Evolutionary conservation across 163 green algal genomes (phyloP), one percentile per base, ranked within the genome.

Genomic region (Trebouxia gelatinosa): DNA sequence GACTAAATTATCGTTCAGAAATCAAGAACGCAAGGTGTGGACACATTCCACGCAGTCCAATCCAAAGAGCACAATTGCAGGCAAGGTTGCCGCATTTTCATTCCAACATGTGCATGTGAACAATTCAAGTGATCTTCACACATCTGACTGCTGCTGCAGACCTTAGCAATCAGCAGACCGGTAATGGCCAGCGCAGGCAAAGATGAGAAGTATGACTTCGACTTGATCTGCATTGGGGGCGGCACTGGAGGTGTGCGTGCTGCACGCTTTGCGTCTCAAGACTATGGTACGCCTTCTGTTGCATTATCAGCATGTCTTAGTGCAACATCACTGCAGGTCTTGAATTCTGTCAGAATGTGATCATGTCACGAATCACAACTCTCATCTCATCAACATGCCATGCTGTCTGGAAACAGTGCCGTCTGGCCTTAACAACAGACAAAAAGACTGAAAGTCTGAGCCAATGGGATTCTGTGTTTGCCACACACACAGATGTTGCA

Each of bases 191-290:
- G 64, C 26, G 35, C 35, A 37, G 21, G 35, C 13, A 76, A 76
- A 26, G 43, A 80, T 2, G 57, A 64, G 17, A 72, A 74, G 29
- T 97, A 93, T 77, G 93, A 97, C 62, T 98, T 93, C 77, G 94
- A 98, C 83, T 76, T 98, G 9, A 93, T 98, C 81, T 94, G 89
- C 7, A 97, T 98, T 57, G 94, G 94, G 6, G 94, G 91, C 29
- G 94, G 94, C 80, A 94, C 85, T 64, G 94, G 94, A 11, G 94
- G 94, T 38, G 93, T 98, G 23, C 87, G 94, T 19, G 92, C 86
- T 13, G 78, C 83, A 2, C 76, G 88, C 28, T 80, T 90, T 62
- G 62, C 85, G 29, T 79, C 88, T 0, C 51, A 39, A 28, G 86
- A 68, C 16, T 91, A 90, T 70, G 85, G 85, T 77, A 54, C 5